Conservation (phyloP, 179 eudicot species). For the Gypsophila paniculata region DNA sequence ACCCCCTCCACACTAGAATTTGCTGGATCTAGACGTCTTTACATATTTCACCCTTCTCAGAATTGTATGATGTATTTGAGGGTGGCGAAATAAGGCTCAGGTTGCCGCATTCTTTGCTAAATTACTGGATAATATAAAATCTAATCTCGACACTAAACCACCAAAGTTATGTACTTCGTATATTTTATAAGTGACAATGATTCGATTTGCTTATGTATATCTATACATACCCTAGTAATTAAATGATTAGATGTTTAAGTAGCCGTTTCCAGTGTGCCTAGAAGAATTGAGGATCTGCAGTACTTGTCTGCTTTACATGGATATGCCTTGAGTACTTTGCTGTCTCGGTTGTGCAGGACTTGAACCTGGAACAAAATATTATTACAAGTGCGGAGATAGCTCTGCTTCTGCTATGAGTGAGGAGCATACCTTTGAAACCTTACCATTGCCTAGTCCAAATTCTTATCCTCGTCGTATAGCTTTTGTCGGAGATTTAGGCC, state of each 20-base stretch:
- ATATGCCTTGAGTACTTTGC: background rate
- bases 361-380: conserved; percentile 64
- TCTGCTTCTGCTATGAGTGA: conserved; percentile 64
- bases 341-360: conserved; percentile 45
- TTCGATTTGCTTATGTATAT: no score
- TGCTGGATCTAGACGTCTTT: background rate
- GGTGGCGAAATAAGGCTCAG: no score
- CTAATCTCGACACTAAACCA: no score
- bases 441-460: conserved; percentile 53
- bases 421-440: conserved; percentile 52
- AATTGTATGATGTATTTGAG: no score
- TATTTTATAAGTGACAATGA: no score
- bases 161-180: no score
- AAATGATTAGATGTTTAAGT: no score
- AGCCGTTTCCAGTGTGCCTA: no score
- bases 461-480: conserved; percentile 69
- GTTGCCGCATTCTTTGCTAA: no score
- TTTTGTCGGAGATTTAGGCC: conserved; percentile 78
- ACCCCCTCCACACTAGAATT: background rate
- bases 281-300: background rate
- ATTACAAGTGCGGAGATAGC: conserved; percentile 85
- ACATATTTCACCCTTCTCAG: background rate
- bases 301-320: background rate
- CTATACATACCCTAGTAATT: no score
- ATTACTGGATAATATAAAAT: no score